Conservation (phyloP, 495 filamentous ascomycete genomes). For the Hypoxylon fuscum region DNA sequence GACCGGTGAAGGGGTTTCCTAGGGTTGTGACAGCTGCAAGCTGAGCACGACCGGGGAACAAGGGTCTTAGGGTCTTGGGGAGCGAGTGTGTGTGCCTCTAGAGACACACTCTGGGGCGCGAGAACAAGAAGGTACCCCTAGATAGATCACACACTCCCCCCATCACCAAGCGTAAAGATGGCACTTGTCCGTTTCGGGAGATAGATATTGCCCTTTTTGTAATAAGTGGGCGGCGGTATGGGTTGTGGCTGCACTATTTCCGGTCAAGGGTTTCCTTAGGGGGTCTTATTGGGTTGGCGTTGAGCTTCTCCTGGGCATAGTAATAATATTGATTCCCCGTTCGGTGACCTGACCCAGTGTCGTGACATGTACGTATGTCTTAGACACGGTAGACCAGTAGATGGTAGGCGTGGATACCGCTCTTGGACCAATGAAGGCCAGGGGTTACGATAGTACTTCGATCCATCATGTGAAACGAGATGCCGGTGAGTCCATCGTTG, state of each 20-base stretch:
- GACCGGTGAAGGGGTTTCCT: slow-evolving; percentile 36
- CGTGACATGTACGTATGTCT: slow-evolving; percentile 35
- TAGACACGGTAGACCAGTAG: slow-evolving; percentile 33
- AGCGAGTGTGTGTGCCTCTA: slow-evolving; percentile 27
- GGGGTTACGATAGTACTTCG: slow-evolving; percentile 10
- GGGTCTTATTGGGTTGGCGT: slow-evolving; percentile 33
- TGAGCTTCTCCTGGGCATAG: slow-evolving; percentile 35
- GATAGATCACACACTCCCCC: slow-evolving; percentile 31
- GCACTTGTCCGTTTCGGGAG: slow-evolving; percentile 48
- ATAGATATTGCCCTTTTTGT: slow-evolving; percentile 48
- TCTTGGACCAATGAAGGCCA: slow-evolving; percentile 10
- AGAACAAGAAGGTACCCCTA: slow-evolving; percentile 34
- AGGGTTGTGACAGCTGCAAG: slow-evolving; percentile 33
- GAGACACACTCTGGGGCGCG: slow-evolving; percentile 42
- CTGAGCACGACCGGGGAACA: slow-evolving; percentile 22
- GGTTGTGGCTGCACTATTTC: slow-evolving; percentile 29
- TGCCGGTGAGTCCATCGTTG: slow-evolving; percentile 21
- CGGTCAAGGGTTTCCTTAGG: slow-evolving; percentile 33
- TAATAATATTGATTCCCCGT: slow-evolving; percentile 44
- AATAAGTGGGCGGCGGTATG: slow-evolving; percentile 29
- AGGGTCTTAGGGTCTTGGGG: slow-evolving; percentile 18
- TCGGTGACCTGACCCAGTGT: slow-evolving; percentile 32
- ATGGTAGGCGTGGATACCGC: slow-evolving; percentile 2
- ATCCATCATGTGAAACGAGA: slow-evolving; percentile 25
- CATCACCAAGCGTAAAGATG: slow-evolving; percentile 20